Percentiles rank a stretch among this genome's conserved stretches.
These are phyloP conservation scores for Coemansia sp. DNA, from an alignment of 192 early-diverging fungal species.

Conservation along the genomic window DNA sequence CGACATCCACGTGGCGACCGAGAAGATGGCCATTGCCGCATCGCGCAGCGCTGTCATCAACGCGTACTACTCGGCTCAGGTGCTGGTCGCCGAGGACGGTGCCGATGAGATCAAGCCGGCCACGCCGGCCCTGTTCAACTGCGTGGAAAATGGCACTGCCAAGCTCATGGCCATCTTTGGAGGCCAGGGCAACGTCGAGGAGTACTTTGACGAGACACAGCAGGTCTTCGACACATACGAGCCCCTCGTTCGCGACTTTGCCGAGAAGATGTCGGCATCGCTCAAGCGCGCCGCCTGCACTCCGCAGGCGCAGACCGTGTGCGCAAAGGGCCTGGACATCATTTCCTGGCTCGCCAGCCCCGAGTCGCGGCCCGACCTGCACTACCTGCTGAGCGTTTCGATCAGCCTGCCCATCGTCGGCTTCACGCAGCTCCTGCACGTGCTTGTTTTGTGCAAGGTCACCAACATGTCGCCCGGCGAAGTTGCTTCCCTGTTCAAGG, in stretches of 20 bases:
- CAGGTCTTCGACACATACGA: slow-evolving; percentile 71
- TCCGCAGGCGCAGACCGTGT: slow-evolving; percentile 62
- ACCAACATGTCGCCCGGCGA: slow-evolving; percentile 60
- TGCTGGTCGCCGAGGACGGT: slow-evolving; percentile 55
- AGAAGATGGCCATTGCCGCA: slow-evolving; percentile 55
- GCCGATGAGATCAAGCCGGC: slow-evolving; percentile 9
- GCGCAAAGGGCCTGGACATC: slow-evolving; percentile 78
- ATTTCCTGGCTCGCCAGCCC: slow-evolving; percentile 75
- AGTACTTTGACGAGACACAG: slow-evolving; percentile 88
- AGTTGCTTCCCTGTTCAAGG: slow-evolving; percentile 52
- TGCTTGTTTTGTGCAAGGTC: slow-evolving; percentile 56
- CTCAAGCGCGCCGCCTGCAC: slow-evolving; percentile 60
- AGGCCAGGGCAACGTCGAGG: slow-evolving; percentile 90
- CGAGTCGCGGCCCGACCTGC: slow-evolving; percentile 65
- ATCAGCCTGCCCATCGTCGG: slow-evolving; percentile 86
- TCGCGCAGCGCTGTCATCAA: slow-evolving; percentile 61
- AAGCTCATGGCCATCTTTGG: slow-evolving; percentile 81
- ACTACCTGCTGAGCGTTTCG: slow-evolving; percentile 72
- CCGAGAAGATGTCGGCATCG: slow-evolving; percentile 65
- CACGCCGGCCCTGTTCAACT: slow-evolving; percentile 66
- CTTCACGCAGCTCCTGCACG: slow-evolving; percentile 86
- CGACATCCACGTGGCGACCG: slow-evolving; percentile 77
- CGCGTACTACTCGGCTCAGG: slow-evolving; percentile 75
- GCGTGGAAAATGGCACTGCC: slow-evolving; percentile 60
- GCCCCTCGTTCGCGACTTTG: slow-evolving; percentile 66